Percentiles rank a stretch among this genome's conserved stretches.
phyloP scores from a whole-genome alignment of 352 stramenopile species.

The Phytophthora litchii region DNA sequence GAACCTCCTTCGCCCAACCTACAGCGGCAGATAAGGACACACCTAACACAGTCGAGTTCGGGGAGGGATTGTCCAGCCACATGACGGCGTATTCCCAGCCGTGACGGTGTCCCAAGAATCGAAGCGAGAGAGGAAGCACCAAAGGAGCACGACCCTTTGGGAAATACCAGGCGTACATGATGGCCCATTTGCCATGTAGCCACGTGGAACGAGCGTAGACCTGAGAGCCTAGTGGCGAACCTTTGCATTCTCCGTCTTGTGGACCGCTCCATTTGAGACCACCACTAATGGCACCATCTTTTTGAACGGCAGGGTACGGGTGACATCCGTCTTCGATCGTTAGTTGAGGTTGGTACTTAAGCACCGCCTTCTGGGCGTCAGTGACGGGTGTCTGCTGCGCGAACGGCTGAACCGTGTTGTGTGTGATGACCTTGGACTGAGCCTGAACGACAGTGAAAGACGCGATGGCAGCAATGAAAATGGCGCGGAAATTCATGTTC shows the following conservation, averaged over 20 bases:
- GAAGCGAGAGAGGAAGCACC: not conserved
- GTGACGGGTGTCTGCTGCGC: slow-evolving; percentile 1
- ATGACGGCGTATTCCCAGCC: slow-evolving; percentile 51
- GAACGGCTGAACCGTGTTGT: slow-evolving; percentile 9
- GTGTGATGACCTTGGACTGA: slow-evolving; percentile 2
- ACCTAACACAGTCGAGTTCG: slow-evolving; percentile 25
- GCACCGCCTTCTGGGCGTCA: slow-evolving; percentile 9
- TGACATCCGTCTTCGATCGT: slow-evolving; percentile 21
- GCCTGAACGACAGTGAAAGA: not conserved
- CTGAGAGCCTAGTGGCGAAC: slow-evolving; percentile 21
- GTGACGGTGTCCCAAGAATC: slow-evolving; percentile 38
- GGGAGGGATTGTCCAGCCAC: slow-evolving; percentile 35
- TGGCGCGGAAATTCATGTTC: slow-evolving; percentile 12
- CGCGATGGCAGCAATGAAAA: slow-evolving; percentile 13
- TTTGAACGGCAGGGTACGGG: slow-evolving; percentile 36
- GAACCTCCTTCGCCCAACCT: slow-evolving; percentile 28
- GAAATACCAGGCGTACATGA: slow-evolving; percentile 46
- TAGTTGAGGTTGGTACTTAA: slow-evolving; percentile 24
- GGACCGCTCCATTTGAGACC: slow-evolving; percentile 39
- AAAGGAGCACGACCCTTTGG: slow-evolving; percentile 35
- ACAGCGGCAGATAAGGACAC: slow-evolving; percentile 25
- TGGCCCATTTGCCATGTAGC: slow-evolving; percentile 17
- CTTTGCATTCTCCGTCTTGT: slow-evolving; percentile 17
- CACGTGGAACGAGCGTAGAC: slow-evolving; percentile 28
- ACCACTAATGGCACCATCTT: slow-evolving; percentile 27